A percentile compares a stretch with the other conserved stretches of the same genome.
Conservation (phyloP, 768 basidiomycete genomes). For the Trametes villosa region DNA sequence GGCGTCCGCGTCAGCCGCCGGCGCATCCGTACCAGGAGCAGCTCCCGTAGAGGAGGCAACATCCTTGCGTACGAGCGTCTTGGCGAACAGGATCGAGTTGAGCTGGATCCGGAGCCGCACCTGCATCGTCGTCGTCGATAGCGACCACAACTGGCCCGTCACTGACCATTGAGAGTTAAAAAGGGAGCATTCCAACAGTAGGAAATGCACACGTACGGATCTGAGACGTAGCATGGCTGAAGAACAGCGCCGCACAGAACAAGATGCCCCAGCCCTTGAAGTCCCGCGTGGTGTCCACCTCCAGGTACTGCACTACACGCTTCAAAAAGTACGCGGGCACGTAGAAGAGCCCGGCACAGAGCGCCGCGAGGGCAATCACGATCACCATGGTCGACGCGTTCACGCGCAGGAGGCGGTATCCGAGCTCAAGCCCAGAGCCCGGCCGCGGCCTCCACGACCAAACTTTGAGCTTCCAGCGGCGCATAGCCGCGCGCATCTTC, state of each 20-base stretch:
- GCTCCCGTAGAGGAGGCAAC: conserved; percentile 64
- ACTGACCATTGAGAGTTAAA: conserved; percentile 41
- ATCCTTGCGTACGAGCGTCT: conserved; percentile 86
- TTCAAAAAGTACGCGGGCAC: conserved; percentile 61
- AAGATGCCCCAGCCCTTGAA: conserved; percentile 77
- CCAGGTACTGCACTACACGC: conserved; percentile 64
- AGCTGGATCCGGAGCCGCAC: conserved; percentile 74
- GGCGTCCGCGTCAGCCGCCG: conserved; percentile 2
- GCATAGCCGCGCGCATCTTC: conserved; percentile 64
- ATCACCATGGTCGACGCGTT: conserved; percentile 52
- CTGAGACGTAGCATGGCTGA: conserved; percentile 46
- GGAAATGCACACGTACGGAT: conserved; percentile 41
- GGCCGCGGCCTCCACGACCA: conserved; percentile 60
- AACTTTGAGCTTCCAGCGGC: conserved; percentile 52
- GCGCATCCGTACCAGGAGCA: conserved; percentile 28
- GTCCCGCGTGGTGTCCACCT: conserved; percentile 59
- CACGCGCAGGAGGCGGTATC: conserved; percentile 61
- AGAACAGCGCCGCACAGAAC: conserved; percentile 56
- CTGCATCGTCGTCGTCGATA: conserved; percentile 71
- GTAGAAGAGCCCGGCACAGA: conserved; percentile 70
- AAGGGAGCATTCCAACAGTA: not conserved
- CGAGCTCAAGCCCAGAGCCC: conserved; percentile 68
- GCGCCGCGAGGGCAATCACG: conserved; percentile 47
- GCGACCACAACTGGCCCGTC: conserved; percentile 71
- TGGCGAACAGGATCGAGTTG: conserved; percentile 83